These are phyloP conservation scores for Candida sojae DNA, from an alignment of 1,139 yeast species.

Conservation along the genomic window DNA sequence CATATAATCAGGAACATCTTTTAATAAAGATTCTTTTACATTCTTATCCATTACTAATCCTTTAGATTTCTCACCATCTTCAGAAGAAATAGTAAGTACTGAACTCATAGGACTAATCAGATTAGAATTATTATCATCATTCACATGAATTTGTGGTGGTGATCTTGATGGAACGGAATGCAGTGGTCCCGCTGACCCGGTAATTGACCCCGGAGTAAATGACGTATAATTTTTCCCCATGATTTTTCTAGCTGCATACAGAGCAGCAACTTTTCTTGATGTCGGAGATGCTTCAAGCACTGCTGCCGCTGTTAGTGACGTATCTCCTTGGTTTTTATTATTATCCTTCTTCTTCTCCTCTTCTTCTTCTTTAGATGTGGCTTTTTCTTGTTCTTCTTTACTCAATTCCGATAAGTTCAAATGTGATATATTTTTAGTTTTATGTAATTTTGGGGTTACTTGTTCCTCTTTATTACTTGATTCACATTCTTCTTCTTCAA, in stretches of 20 bases:
- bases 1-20: constrained; percentile 36
- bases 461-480: constrained; percentile 10
- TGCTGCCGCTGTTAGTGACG: constrained; percentile 15
- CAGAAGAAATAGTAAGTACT: constrained; percentile 3
- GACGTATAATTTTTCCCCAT: not conserved
- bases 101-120: constrained; percentile 18
- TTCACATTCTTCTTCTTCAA: constrained; percentile 8
- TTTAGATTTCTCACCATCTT: constrained; percentile 2
- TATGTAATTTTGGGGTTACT: constrained; percentile 16
- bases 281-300: constrained; percentile 11
- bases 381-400: constrained; percentile 1
- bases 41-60: constrained; percentile 10
- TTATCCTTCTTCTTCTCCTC: not conserved
- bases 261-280: constrained; percentile 13
- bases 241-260: constrained; percentile 10
- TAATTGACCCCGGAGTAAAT: not conserved
- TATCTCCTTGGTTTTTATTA: not conserved
- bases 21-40: constrained; percentile 25
- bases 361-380: too few species aligned
- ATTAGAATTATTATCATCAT: constrained; percentile 8
- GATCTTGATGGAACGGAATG: constrained; percentile 5
- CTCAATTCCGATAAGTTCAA: constrained; percentile 39
- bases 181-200: not conserved
- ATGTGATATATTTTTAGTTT: constrained; percentile 45
- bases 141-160: constrained; percentile 3